Evolutionary conservation across 345 rosid species (phyloP).

Genomic region (Lenwebbia sp.): DNA sequence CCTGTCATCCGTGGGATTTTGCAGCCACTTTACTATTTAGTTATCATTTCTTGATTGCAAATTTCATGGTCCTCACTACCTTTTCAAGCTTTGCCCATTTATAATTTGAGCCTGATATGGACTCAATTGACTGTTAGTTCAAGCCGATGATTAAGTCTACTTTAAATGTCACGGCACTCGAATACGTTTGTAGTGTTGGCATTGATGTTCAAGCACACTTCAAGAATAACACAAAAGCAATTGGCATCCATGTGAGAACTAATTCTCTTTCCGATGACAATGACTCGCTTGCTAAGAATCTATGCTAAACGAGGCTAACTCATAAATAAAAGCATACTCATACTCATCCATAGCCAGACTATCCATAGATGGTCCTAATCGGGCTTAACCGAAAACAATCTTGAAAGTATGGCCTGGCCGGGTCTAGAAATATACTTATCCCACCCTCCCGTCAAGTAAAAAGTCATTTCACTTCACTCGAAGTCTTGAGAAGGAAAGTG

Average conservation of each 20-base stretch:
- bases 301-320: too few species aligned
- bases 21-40: not conserved
- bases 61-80: not conserved
- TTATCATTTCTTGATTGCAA: not conserved
- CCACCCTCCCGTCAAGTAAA: too few species aligned
- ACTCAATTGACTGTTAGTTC: not conserved
- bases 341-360: not conserved
- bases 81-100: not conserved
- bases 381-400: too few species aligned
- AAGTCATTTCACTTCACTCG: not conserved
- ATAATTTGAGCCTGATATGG: rapidly evolving
- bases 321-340: not conserved
- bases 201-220: too few species aligned
- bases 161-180: not conserved
- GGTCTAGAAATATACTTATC: too few species aligned
- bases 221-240: too few species aligned
- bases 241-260: too few species aligned
- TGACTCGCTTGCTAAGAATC: too few species aligned
- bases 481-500: not conserved
- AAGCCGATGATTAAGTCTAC: not conserved
- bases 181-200: not conserved
- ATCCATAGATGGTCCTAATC: too few species aligned
- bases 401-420: too few species aligned
- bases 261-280: too few species aligned
- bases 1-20: not conserved